A percentile compares a stretch with the other conserved stretches of the same genome.
phyloP scores from a whole-genome alignment of 176 grass and related monocot genomes.

The Carex littledalei region DNA sequence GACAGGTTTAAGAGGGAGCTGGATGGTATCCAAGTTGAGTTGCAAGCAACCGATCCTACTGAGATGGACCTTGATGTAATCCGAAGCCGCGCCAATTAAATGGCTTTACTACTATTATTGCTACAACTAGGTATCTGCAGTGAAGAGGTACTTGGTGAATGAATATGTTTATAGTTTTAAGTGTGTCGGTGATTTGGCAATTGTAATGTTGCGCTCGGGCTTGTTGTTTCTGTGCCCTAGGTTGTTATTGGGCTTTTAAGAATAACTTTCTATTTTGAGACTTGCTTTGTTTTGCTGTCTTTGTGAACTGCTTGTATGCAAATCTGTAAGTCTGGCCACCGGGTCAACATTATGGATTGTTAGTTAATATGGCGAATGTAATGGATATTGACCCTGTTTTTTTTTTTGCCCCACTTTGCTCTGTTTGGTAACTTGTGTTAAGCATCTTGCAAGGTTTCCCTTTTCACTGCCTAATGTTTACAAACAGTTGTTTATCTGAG shows the following conservation, averaged over 20 bases:
- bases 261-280: conserved; percentile 23
- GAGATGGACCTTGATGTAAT: conserved; percentile 53
- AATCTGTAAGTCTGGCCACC: conserved; percentile 17
- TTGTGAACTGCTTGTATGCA: conserved; percentile 16
- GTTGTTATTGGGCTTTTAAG: conserved; percentile 18
- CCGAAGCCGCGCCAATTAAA: conserved; percentile 34
- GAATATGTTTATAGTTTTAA: conserved; percentile 29
- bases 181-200: conserved; percentile 16
- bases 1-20: conserved; percentile 46
- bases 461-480: neutral
- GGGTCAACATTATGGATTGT: conserved; percentile 12
- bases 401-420: neutral
- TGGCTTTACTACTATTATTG: conserved; percentile 9
- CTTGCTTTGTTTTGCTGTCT: conserved; percentile 7
- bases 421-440: neutral
- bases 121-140: conserved; percentile 13
- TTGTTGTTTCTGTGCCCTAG: conserved; percentile 13
- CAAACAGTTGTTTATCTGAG: neutral
- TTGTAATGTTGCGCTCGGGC: conserved; percentile 14
- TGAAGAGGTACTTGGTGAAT: conserved; percentile 6
- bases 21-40: conserved; percentile 44
- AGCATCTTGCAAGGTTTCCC: neutral
- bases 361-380: conserved; percentile 19
- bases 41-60: conserved; percentile 42
- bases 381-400: conserved; percentile 18